A percentile compares a stretch with the other conserved stretches of the same genome.
Conservation (phyloP, 805 yeast genomes). For the Cyberlindnera americana region DNA sequence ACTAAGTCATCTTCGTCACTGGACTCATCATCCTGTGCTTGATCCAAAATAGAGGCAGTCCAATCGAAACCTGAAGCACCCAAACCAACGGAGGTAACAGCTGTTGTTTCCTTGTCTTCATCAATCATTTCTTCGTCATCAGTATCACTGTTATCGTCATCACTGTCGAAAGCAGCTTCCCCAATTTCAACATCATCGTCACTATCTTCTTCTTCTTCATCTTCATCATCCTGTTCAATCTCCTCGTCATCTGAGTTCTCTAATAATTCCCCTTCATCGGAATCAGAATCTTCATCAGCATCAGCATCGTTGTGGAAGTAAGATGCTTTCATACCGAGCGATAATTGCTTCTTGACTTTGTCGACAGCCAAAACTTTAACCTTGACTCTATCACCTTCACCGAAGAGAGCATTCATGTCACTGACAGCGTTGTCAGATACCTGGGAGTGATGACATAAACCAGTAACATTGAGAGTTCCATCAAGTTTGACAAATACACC, state of each 20-base stretch:
- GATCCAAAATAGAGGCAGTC: conserved; percentile 88
- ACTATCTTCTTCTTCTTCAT: conserved; percentile 28
- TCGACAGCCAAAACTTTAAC: conserved; percentile 71
- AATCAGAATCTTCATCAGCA: conserved; percentile 30
- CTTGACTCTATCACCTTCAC: conserved; percentile 87
- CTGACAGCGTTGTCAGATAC: conserved; percentile 67
- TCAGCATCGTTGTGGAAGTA: conserved; percentile 53
- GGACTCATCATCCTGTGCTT: conserved; percentile 57
- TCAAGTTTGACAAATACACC: conserved; percentile 88
- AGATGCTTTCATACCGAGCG: conserved; percentile 94
- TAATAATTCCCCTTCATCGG: conserved; percentile 23
- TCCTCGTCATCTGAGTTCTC: conserved; percentile 10
- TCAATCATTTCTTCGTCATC: conserved; percentile 23
- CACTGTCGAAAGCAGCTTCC: conserved; percentile 7
- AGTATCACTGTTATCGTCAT: conserved; percentile 16
- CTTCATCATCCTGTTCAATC: conserved; percentile 26
- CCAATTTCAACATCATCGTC: conserved; percentile 21
- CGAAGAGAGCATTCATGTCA: conserved; percentile 63
- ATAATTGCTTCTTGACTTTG: conserved; percentile 63
- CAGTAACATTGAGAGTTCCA: conserved; percentile 70
- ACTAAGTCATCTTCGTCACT: conserved; percentile 49
- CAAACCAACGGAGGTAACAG: conserved; percentile 33
- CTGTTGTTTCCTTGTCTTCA: conserved; percentile 27
- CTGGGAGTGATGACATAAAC: conserved; percentile 83
- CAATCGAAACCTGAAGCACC: conserved; percentile 91